Evolutionary conservation across 192 early-diverging fungal genomes (phyloP), one percentile per base, ranked within the genome.

Genomic region (Podochytrium sp.): DNA sequence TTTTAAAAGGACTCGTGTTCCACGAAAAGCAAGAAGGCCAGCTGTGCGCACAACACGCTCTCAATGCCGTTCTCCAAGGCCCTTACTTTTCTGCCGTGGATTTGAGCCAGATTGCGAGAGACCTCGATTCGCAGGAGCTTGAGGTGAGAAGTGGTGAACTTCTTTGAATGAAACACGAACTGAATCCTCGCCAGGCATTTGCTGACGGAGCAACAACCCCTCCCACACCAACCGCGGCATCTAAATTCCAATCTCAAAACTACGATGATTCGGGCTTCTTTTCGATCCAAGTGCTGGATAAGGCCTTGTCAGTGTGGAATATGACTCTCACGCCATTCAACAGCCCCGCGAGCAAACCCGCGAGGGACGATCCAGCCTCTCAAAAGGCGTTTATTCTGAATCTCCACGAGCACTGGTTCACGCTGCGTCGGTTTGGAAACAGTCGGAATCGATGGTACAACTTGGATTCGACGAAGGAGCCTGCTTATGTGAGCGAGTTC

Each of bases 41-140:
- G 61, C 80, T 94, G 43, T 94, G 92, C 66, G 92, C 92, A 0
- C 92, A 94, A 47, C 92, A 94, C 81, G 90, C 91, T 34, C 66
- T 94, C 57, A 94, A 94, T 73, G 83, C 89, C n/a, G 79, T 93
- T 14, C 80, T 93, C 16, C 83, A 83, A 79, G 90, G 90, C 29
- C 65, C 80, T 6, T 92, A 92, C 65, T 93, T 92, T 61, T 89
- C 91, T 2, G 89, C 92, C 3, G 87, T 92, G 7, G 92, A 94
- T 79, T 73, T 94, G 14, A 85, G 90, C 27, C 83, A 86, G 30
- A 82, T 94, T 42, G 92, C 89, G 27, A 73, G 81, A 29, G 83
- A 91, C 43, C 76, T 94, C 25, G 92, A 94, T 78, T 72, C 71
- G 5, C 72, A 70, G 43, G 92, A 94, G 76, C 83, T 75, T 37